These are phyloP conservation scores for Xylaria sp. DNA, from an alignment of 2,329 filamentous ascomycete genomes.

Conservation along the genomic window DNA sequence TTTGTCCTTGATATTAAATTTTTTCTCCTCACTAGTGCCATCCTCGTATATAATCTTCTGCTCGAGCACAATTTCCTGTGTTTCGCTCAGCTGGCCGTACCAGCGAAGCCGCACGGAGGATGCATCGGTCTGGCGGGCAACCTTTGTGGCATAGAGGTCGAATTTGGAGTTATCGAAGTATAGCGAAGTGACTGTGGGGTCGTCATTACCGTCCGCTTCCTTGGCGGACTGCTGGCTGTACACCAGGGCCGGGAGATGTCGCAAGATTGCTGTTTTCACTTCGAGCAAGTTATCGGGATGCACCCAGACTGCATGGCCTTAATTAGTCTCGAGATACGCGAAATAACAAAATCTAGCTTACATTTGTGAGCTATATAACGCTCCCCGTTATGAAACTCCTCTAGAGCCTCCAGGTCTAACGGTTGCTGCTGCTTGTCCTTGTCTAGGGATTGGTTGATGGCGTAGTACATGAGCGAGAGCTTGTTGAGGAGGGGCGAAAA, in stretches of 20 bases:
- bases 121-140: constrained; percentile 75
- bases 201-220: constrained; percentile 77
- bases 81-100: constrained; percentile 82
- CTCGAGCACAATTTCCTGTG: constrained; percentile 83
- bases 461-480: constrained; percentile 94
- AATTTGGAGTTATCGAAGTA: constrained; percentile 94
- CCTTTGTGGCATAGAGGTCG: constrained; percentile 83
- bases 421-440: constrained; percentile 52
- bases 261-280: constrained; percentile 93
- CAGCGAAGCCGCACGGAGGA: constrained; percentile 86
- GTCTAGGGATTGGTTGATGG: constrained; percentile 83
- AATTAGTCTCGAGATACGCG: constrained; percentile 40
- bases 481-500: constrained; percentile 90
- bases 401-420: constrained; percentile 56
- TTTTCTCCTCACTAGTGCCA: constrained; percentile 77
- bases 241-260: constrained; percentile 86
- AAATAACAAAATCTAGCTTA: constrained; percentile 48
- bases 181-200: constrained; percentile 91
- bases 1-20: constrained; percentile 90
- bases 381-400: constrained; percentile 68
- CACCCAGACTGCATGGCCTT: constrained; percentile 73
- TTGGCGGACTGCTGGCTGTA: constrained; percentile 90
- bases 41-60: constrained; percentile 84
- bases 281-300: constrained; percentile 94
- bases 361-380: constrained; percentile 87